Percentiles rank a stretch among this genome's conserved stretches.
phyloP scores from a whole-genome alignment of 768 basidiomycete genomes.

The Lactarius pseudohatsudake region DNA sequence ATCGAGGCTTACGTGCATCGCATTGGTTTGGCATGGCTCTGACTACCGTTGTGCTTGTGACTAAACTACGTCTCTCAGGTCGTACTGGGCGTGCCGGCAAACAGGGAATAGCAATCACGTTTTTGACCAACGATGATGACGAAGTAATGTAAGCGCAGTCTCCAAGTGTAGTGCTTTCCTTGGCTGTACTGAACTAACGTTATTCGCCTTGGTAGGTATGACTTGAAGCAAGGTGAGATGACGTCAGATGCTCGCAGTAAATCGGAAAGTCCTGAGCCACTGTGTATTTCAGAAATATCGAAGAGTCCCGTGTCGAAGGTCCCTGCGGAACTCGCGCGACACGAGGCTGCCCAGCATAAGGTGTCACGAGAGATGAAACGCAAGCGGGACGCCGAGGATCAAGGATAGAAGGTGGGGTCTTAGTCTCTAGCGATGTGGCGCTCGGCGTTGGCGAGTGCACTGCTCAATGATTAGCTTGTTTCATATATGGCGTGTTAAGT shows the following conservation, averaged over 20 bases:
- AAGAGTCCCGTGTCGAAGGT: constrained; percentile 94
- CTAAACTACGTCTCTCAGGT: constrained; percentile 45
- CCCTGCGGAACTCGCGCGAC: constrained; percentile 81
- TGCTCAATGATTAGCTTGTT: not conserved
- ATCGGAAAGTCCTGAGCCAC: not conserved
- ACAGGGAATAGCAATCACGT: constrained; percentile 89
- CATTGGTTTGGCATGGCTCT: constrained; percentile 60
- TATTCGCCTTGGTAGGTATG: constrained; percentile 60
- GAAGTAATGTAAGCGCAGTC: constrained; percentile 72
- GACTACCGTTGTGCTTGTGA: not conserved
- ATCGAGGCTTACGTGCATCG: constrained; percentile 98
- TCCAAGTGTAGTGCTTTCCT: constrained; percentile 3
- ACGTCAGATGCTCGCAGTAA: not conserved
- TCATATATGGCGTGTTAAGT: not conserved
- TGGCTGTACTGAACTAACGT: constrained; percentile 15
- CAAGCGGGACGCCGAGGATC: constrained; percentile 82
- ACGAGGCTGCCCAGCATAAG: constrained; percentile 88
- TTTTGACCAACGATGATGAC: constrained; percentile 93
- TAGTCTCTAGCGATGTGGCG: not conserved
- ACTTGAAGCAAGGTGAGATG: constrained; percentile 82
- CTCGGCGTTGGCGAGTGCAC: not conserved
- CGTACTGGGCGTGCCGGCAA: constrained; percentile 99
- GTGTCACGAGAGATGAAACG: constrained; percentile 95
- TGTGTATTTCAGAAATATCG: constrained; percentile 66
- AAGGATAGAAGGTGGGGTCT: constrained; percentile 30